A percentile compares a stretch with the other conserved stretches of the same genome.
Conservation (phyloP, 192 early-diverging fungal genomes). For the Gigaspora rosea region DNA sequence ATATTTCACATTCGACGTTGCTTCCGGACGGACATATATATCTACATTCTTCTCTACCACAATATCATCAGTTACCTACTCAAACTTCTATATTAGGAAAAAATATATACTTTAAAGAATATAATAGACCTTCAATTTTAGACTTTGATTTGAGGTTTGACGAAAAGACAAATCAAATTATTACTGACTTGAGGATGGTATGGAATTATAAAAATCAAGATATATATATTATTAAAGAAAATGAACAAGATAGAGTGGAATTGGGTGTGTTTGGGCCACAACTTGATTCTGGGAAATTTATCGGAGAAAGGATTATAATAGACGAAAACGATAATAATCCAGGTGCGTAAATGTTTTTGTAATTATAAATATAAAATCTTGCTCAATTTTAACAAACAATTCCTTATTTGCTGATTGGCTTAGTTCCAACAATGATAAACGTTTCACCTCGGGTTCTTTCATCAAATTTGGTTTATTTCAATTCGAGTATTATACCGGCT, state of each 20-base stretch:
- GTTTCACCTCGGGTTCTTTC: too few species aligned
- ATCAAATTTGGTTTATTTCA: constrained; percentile 2
- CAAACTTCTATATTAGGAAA: neutral
- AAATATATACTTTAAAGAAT: neutral
- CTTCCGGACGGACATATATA: constrained; percentile 4
- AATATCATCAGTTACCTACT: neutral
- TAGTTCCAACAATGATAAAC: neutral
- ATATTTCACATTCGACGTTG: neutral
- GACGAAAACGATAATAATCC: neutral
- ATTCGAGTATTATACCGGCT: neutral
- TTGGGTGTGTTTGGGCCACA: neutral
- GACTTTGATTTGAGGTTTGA: constrained; percentile 12
- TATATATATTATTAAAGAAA: constrained; percentile 15
- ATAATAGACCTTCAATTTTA: neutral
- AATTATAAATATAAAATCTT: neutral
- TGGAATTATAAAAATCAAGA: constrained; percentile 15
- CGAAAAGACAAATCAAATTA: neutral
- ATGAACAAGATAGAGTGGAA: neutral
- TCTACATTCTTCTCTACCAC: neutral
- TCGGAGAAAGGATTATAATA: neutral
- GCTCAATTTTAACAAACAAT: neutral
- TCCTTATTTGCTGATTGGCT: neutral
- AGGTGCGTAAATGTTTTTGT: neutral
- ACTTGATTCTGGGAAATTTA: neutral
- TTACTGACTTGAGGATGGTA: neutral